Conservation (phyloP, 371 early-diverging fungal species). For the Haplosporangium sp. region DNA sequence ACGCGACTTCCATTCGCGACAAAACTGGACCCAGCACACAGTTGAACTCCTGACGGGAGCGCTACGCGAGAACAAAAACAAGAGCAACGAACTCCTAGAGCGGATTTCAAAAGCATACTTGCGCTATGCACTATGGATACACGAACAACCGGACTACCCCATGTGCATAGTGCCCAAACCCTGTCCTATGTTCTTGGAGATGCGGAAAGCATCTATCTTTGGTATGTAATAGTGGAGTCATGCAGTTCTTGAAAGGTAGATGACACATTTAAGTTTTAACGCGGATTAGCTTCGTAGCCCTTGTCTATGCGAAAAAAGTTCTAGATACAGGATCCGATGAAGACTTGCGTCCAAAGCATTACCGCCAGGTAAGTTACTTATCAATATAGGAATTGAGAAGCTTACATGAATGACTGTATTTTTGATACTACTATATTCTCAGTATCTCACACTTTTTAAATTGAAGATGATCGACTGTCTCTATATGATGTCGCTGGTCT, state of each 20-base stretch:
- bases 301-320: conserved; percentile 10
- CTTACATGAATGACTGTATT: too few relatives aligned
- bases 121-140: conserved; percentile 24
- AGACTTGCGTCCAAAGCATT: conserved; percentile 4
- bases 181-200: conserved; percentile 28
- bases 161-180: conserved; percentile 10
- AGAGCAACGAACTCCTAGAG: not conserved
- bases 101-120: conserved; percentile 17
- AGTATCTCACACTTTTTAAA: not conserved
- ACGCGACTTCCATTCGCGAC: conserved; percentile 6
- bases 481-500: conserved; percentile 35
- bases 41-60: conserved; percentile 13
- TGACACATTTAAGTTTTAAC: not conserved
- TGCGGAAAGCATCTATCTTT: conserved; percentile 18
- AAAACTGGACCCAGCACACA: conserved; percentile 18
- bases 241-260: too few relatives aligned
- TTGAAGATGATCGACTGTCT: conserved; percentile 21
- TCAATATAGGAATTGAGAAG: not conserved
- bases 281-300: not conserved
- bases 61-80: conserved; percentile 10
- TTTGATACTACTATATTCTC: not conserved
- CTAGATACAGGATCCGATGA: not conserved
- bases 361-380: conserved; percentile 1
- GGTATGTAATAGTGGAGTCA: conserved; percentile 5
- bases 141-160: conserved; percentile 9